These are phyloP conservation scores for Botrytis aclada DNA, from an alignment of 2,329 filamentous ascomycete genomes.

Conservation along the genomic window DNA sequence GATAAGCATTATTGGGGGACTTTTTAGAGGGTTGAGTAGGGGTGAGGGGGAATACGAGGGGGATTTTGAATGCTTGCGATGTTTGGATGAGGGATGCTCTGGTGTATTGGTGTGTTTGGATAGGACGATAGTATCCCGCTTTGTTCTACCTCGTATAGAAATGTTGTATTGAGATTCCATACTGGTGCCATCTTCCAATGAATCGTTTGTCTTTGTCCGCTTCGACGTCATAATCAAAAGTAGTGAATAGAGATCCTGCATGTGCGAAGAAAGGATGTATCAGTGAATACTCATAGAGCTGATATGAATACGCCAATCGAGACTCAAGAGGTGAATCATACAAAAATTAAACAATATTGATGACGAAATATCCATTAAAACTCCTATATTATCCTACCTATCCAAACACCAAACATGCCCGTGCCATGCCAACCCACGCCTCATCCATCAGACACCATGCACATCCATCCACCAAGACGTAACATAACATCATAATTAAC, in stretches of 20 bases:
- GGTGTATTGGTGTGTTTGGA: background rate
- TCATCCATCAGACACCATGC: conserved; percentile 2
- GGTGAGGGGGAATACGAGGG: background rate
- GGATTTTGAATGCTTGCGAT: background rate
- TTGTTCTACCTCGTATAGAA: background rate
- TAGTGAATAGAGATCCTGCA: background rate
- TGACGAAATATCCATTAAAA: conserved; percentile 12
- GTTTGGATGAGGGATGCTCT: background rate
- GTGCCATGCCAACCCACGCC: conserved; percentile 9
- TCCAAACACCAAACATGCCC: conserved; percentile 7
- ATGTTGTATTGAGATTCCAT: background rate
- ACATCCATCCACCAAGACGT: conserved; percentile 6
- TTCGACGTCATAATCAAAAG: background rate
- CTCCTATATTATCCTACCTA: conserved; percentile 12
- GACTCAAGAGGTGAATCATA: background rate
- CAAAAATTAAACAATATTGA: background rate
- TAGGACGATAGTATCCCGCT: background rate
- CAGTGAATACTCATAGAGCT: background rate
- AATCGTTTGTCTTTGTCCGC: no score
- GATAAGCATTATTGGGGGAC: conserved; percentile 18
- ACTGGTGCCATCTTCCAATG: background rate
- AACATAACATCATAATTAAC: conserved; percentile 4
- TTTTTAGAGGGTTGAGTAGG: background rate
- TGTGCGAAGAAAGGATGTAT: background rate
- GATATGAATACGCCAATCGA: background rate